A percentile compares a stretch with the other conserved stretches of the same genome.
Conservation (phyloP, 495 filamentous ascomycete species). For the Hypoxylon fragiforme region DNA sequence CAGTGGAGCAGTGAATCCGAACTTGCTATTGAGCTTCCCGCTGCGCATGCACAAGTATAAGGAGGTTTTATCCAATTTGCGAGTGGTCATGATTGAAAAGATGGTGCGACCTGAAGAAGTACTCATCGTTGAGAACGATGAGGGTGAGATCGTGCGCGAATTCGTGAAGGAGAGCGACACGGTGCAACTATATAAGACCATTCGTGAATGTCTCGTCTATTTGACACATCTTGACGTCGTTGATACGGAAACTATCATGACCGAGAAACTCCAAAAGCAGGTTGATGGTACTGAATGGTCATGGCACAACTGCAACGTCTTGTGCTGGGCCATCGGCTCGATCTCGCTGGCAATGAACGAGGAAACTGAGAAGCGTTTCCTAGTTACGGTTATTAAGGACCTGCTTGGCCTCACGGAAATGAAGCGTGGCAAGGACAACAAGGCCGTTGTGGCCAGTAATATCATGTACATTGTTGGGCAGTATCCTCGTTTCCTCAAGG, state of each 20-base stretch:
- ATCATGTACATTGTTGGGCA: slow-evolving; percentile 99
- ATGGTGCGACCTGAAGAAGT: slow-evolving; percentile 99
- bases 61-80: slow-evolving; percentile 88
- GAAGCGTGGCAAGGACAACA: slow-evolving; percentile 99
- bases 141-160: slow-evolving; percentile 97
- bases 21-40: slow-evolving; percentile 79
- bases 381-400: slow-evolving; percentile 98
- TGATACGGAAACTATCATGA: slow-evolving; percentile 98
- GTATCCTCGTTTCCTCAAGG: slow-evolving; percentile 96
- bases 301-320: slow-evolving; percentile 98
- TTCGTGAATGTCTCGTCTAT: slow-evolving; percentile 95
- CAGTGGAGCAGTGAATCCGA: slow-evolving; percentile 79
- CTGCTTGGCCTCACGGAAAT: slow-evolving; percentile 97
- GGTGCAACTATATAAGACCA: slow-evolving; percentile 99
- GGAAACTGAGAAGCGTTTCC: slow-evolving; percentile 96
- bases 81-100: slow-evolving; percentile 99
- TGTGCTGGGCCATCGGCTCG: slow-evolving; percentile 99
- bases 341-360: slow-evolving; percentile 99
- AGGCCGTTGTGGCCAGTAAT: slow-evolving; percentile 97
- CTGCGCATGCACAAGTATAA: slow-evolving; percentile 96
- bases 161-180: slow-evolving; percentile 99
- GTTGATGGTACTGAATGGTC: slow-evolving; percentile 97
- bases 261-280: slow-evolving; percentile 91
- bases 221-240: slow-evolving; percentile 96
- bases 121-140: slow-evolving; percentile 98